Percentiles rank a stretch among this genome's conserved stretches.
Conservation (phyloP, 495 filamentous ascomycete species). For the Cenococcum geophilum region DNA sequence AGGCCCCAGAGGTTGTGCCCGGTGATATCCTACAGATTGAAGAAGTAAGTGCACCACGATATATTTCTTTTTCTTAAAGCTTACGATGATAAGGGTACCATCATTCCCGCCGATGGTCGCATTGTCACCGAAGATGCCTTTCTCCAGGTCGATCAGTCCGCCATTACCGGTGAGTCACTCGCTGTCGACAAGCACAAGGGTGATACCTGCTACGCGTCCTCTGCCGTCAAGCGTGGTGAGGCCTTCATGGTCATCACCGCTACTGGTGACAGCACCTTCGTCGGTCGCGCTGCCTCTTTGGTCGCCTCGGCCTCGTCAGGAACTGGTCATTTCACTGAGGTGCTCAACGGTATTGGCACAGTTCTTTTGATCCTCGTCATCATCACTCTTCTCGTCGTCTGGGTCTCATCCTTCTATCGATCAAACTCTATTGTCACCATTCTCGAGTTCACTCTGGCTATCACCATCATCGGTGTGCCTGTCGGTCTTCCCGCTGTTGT, state of each 20-base stretch:
- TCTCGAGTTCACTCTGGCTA: slow-evolving; percentile 75
- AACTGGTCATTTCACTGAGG: slow-evolving; percentile 81
- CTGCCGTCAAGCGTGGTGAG: slow-evolving; percentile 82
- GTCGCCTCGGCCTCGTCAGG: slow-evolving; percentile 67
- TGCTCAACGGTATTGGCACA: slow-evolving; percentile 80
- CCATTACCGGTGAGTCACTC: slow-evolving; percentile 87
- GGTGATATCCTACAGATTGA: slow-evolving; percentile 86
- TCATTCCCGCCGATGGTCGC: slow-evolving; percentile 82
- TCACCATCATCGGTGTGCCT: slow-evolving; percentile 90
- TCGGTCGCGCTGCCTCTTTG: slow-evolving; percentile 80
- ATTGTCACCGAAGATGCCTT: slow-evolving; percentile 72
- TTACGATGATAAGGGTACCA: slow-evolving; percentile 54
- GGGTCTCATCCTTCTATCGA: slow-evolving; percentile 82
- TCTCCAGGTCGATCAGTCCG: slow-evolving; percentile 87
- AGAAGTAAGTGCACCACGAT: slow-evolving; percentile 40
- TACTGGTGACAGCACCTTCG: slow-evolving; percentile 82
- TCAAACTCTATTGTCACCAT: slow-evolving; percentile 68
- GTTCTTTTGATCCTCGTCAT: slow-evolving; percentile 74
- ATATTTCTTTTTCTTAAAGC: not conserved
- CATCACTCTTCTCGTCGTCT: slow-evolving; percentile 71
- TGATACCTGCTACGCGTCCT: slow-evolving; percentile 76
- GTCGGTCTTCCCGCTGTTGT: slow-evolving; percentile 95
- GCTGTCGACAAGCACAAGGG: slow-evolving; percentile 80
- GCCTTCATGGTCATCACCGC: slow-evolving; percentile 73
- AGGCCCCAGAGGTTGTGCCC: slow-evolving; percentile 73